Percentiles rank a stretch among this genome's conserved stretches.
phyloP scores from a whole-genome alignment of 805 yeast species.

The Ogataea trehaloabstinens region DNA sequence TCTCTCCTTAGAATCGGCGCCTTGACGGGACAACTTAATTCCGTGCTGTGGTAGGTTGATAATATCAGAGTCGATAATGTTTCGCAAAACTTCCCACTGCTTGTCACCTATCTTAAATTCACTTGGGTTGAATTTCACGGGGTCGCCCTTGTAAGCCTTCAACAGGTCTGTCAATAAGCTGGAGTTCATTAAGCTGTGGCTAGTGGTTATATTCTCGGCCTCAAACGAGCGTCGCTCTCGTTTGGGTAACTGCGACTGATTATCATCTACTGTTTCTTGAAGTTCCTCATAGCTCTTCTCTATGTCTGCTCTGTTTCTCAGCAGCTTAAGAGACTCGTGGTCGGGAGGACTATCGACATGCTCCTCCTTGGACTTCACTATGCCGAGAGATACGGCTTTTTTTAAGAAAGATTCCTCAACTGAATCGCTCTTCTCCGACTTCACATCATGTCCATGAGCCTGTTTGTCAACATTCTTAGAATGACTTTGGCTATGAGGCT shows the following conservation, averaged over 20 bases:
- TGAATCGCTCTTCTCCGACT: neutral
- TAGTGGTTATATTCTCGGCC: neutral
- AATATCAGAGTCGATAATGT: constrained; percentile 18
- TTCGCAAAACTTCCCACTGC: constrained; percentile 14
- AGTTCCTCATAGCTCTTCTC: constrained; percentile 18
- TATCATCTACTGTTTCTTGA: constrained; percentile 7
- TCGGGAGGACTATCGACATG: constrained; percentile 9
- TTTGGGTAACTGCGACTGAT: constrained; percentile 9
- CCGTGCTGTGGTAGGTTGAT: constrained; percentile 24
- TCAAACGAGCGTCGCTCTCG: constrained; percentile 7
- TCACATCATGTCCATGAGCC: neutral
- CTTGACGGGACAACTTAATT: constrained; percentile 14
- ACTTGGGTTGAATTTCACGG: constrained; percentile 4
- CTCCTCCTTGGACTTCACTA: constrained; percentile 20
- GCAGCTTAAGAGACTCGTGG: constrained; percentile 23
- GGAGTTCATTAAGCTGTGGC: constrained; percentile 7
- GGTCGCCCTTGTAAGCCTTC: constrained; percentile 16
- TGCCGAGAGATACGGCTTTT: constrained; percentile 24
- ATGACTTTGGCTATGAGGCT: neutral
- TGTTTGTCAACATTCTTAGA: constrained; percentile 1
- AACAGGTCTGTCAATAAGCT: constrained; percentile 19
- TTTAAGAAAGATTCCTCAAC: constrained; percentile 12
- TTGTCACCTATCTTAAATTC: constrained; percentile 11
- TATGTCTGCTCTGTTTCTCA: constrained; percentile 21
- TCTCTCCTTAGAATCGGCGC: constrained; percentile 16